Evolutionary conservation across 2,329 filamentous ascomycete genomes (phyloP), one percentile per base, ranked within the genome.

Genomic region (Exophiala viscosa): DNA sequence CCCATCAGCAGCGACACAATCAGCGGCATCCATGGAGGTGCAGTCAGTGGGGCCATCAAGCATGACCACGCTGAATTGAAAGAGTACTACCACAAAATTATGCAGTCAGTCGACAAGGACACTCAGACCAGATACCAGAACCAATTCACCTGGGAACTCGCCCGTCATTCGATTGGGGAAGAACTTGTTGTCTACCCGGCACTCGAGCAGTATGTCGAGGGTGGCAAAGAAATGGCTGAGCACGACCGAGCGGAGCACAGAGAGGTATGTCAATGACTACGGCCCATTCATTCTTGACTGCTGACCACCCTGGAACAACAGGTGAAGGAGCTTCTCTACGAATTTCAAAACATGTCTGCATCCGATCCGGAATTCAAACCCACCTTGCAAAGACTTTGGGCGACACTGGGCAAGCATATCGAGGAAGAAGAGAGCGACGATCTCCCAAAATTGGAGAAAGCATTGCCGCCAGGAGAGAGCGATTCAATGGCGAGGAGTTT

Each of bases 161-260:
- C 76, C 20, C 73, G 77, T 8, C 76, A 80, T 61, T 70, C 74
- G 0, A 69, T 79, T 45, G 75, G 72, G 7, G 76, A 80, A 54
- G 78, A 80, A 57, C 62, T 80, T 48, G 68, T 82, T 8, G 68
- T 82, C 0, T 81, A 82, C 54, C 79, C 80, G 0, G 77, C 75
- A 1, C 67, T 82, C 14, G 76, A 80, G 60, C 73, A 75, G 52
- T 64, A 77, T 48, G 57, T 81, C 14, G 65, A 69, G 1, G 63
- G 68, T 1, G 77, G 78, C 41, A 68, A 70, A 32, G 57, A 64
- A 1, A 64, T 77, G 57, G 75, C 76, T 0, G 72, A 77, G 11
- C 71, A 72, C 40, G 76, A 81, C 60, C 70, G 77, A 8, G 58
- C 67, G 2, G 72, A 79, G 53, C 76, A 80, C 58, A 72, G 75